A percentile compares a stretch with the other conserved stretches of the same genome.
Evolutionary conservation across 768 basidiomycete genomes (phyloP).

Genomic region (Lactifluus hygrophoroides): DNA sequence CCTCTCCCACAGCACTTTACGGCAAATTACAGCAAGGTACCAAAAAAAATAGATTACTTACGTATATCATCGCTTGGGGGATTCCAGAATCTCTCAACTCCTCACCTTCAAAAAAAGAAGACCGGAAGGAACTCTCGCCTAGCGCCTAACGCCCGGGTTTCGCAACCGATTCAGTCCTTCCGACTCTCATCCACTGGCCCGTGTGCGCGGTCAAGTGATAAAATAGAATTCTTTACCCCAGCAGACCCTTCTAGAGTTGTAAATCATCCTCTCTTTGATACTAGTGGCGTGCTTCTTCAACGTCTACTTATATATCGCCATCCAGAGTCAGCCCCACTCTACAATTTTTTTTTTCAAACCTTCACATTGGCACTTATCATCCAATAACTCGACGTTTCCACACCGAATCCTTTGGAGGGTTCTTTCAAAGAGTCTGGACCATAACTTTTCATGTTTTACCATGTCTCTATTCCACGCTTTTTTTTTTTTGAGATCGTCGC

Average conservation of each 20-base stretch:
- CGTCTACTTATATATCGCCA: background rate
- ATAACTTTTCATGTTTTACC: background rate
- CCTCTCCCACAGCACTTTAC: conserved; percentile 7
- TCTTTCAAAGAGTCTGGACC: background rate
- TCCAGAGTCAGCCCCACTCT: background rate
- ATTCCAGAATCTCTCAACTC: conserved; percentile 5
- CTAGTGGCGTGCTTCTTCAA: background rate
- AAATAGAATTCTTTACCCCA: background rate
- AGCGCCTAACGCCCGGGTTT: conserved; percentile 3
- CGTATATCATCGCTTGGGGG: background rate
- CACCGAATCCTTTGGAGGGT: background rate
- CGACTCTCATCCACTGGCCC: background rate
- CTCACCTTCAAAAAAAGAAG: conserved; percentile 4
- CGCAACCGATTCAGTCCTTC: background rate
- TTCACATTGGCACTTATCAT: background rate
- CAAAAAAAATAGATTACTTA: conserved; percentile 2
- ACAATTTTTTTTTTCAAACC: background rate
- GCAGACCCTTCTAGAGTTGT: background rate
- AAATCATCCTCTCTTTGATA: background rate
- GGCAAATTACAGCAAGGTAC: conserved; percentile 9
- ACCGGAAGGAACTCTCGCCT: conserved; percentile 1
- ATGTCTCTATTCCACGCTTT: background rate
- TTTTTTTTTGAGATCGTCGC: background rate
- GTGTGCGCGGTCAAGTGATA: background rate
- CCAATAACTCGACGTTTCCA: background rate